Percentiles rank a stretch among this genome's conserved stretches.
Evolutionary conservation across 257 asterid species (phyloP).

Genomic region (Jaltomata sinuosa): DNA sequence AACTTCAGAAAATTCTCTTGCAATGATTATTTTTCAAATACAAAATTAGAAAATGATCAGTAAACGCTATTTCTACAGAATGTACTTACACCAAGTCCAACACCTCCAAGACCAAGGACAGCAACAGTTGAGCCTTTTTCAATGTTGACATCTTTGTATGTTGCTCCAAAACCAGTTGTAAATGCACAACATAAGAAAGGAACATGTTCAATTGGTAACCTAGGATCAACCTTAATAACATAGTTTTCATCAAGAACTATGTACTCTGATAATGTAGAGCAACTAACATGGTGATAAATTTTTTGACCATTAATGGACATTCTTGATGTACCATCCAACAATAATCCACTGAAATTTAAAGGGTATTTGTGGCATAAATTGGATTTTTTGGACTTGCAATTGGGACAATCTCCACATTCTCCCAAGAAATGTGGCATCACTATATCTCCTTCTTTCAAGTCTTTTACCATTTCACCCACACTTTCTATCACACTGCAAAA

Average conservation of each 20-base stretch:
- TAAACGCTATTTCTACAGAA: neutral
- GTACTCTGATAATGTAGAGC: conserved; percentile 81
- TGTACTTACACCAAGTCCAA: conserved; percentile 63
- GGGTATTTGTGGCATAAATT: conserved; percentile 49
- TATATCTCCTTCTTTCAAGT: conserved; percentile 44
- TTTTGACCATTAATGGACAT: conserved; percentile 44
- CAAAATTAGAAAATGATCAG: neutral
- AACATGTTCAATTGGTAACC: conserved; percentile 48
- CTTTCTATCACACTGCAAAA: conserved; percentile 45
- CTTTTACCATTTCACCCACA: conserved; percentile 41
- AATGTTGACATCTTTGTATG: conserved; percentile 35
- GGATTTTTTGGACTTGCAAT: conserved; percentile 40
- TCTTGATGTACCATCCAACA: conserved; percentile 58
- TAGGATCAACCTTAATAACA: conserved; percentile 52
- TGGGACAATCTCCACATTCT: conserved; percentile 59
- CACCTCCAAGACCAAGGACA: conserved; percentile 80
- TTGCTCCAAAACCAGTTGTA: conserved; percentile 72
- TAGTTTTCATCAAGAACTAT: conserved; percentile 41
- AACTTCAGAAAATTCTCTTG: neutral
- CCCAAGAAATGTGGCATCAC: conserved; percentile 63
- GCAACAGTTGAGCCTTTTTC: conserved; percentile 67
- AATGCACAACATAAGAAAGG: conserved; percentile 70
- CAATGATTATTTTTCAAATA: neutral
- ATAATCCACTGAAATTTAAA: conserved; percentile 27
- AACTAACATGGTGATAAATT: conserved; percentile 50